Base-by-base conservation (phyloP, 441 rosid species). In the Eutrema salsugineum region DNA sequence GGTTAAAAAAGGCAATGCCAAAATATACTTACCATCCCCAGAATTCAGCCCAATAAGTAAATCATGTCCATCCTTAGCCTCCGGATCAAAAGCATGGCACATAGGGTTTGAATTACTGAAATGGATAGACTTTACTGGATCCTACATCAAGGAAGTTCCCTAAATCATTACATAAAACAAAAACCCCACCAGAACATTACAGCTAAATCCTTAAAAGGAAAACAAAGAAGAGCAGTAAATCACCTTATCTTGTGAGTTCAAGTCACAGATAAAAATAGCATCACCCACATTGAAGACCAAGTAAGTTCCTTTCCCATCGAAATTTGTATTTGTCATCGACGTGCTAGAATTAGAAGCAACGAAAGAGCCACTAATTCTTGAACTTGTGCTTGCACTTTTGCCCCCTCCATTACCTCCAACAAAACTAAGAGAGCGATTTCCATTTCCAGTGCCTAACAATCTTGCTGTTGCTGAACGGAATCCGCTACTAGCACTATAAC, bases 231-330 rank as follows among this genome's bases (percentile, higher is more conserved):
- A 48, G 58, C 43, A 24, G 39, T 65, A 66, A 62, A 76, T 63
- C 79, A 93, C 99, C 98, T 93, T 96, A 72, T 96, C 98, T 78
- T 91, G 97, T 64, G 99, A 91, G 77, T 93, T 96, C 83, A 91
- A 77, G 82, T 96, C 99, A 76, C 98, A 91, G n/a, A 96, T 77
- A 81, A 96, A 96, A 57, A 93, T 82, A 38, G 94, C 86, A 81
- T 93, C 99, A 39, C 97, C 96, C 35, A 88, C 96, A 78, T 95
- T 95, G 82, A 93, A 95, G 73, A 96, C 87, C 85, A 96, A 80
- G 81, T 96, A 93, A 68, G 94, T 90, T 74, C 99, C 99, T 82
- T 90, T 96, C 59, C 98, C 97, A 68, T 96, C 99, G 58, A 91
- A 96, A 82, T 91, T 93, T 7, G 91, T 71, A 81, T 83, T 91